phyloP scores from a whole-genome alignment of 306 rosid genomes.

The Ormosia emarginata region DNA sequence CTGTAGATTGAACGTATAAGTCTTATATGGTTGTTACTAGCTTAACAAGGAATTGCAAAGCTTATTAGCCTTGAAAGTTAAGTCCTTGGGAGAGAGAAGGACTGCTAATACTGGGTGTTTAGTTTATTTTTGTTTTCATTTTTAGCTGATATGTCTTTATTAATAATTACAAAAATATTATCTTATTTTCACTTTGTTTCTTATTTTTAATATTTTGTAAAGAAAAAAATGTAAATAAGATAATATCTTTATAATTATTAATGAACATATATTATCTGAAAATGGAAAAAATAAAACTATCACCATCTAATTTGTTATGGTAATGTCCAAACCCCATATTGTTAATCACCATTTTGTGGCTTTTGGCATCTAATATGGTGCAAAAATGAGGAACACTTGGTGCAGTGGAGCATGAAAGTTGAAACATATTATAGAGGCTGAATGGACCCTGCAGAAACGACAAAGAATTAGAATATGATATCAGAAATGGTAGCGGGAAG shows the following conservation, averaged over 20 bases:
- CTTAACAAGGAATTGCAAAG: not conserved
- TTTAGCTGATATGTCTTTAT: no score
- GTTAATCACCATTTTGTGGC: conserved; percentile 7
- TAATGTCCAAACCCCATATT: not conserved
- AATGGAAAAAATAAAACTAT: no score
- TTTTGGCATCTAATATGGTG: conserved; percentile 1
- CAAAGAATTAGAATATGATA: not conserved
- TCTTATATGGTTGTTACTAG: not conserved
- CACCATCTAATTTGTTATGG: not conserved
- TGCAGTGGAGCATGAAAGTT: conserved; percentile 5
- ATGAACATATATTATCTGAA: no score
- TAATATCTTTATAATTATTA: no score
- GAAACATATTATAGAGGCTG: conserved; percentile 9
- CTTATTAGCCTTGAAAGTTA: not conserved
- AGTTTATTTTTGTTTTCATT: no score
- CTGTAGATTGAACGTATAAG: not conserved
- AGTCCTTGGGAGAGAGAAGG: not conserved
- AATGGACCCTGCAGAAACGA: conserved; percentile 13
- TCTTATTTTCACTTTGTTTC: no score
- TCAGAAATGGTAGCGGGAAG: not conserved
- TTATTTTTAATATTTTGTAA: no score
- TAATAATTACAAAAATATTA: no score
- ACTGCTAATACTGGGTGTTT: not conserved
- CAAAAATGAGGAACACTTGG: not conserved
- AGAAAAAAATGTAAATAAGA: no score